Evolutionary conservation across 768 basidiomycete genomes (phyloP), one percentile per base, ranked within the genome.

Genomic region (Panaeolus cyanescens): DNA sequence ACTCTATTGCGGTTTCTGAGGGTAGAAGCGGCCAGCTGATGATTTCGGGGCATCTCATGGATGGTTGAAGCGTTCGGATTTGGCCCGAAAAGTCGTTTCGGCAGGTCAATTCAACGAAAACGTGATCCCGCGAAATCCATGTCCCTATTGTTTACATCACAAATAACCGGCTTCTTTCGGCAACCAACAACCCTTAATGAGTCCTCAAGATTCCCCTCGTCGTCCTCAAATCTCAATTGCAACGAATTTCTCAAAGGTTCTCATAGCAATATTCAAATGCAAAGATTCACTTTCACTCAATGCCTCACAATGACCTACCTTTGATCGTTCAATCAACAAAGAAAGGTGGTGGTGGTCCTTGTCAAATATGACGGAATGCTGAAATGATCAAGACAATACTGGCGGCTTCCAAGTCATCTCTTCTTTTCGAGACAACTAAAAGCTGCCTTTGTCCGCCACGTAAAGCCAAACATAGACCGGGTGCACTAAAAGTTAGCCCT

Each of bases 21-120:
- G 67, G 90, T 85, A 62, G 91, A 88, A 68, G 89, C 85, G 77
- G 85, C 88, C 79, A 88, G 76, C 77, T 85, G 86, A 70, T 86
- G 87, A 77, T 87, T 88, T 71, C 90, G 90, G 84, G 90, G 90
- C 91, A 92, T 92, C 75, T 89, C 89, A 92, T 91, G 88, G 87
- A 88, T 75, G 69, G 80, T 73, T 69, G 74, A 75, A 77, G 80
- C 76, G 82, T 82, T 50, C 82, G 83, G 83, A 83, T 82, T 85
- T 79, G 76, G 82, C 79, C 84, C 83, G 83, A 84, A 84, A 84
- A 80, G 77, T 80, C 75, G 71, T 71, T 80, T 83, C 83, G 83
- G 83, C 76, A 83, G 81, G 83, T 79, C 70, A 82, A 74, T 72
- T 50, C 45, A 50, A 50, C 72, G 70, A 76, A 76, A 70, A 68